Evolutionary conservation across 2,329 filamentous ascomycete genomes (phyloP), one percentile per base, ranked within the genome.

Genomic region (Phaeosphaeriaceae sp.): DNA sequence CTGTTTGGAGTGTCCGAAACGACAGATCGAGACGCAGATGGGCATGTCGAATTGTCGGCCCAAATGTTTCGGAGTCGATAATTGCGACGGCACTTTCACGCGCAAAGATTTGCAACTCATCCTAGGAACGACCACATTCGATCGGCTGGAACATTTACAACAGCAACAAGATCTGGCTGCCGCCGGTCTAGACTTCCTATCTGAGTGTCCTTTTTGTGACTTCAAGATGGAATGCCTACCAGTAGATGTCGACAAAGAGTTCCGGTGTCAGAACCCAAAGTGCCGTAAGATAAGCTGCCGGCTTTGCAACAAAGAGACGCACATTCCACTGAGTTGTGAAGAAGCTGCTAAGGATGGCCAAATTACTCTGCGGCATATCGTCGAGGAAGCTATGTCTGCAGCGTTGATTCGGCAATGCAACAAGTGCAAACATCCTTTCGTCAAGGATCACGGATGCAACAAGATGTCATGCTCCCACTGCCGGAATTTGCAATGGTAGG

Each of bases 301-400:
- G 9, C 81, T 89, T 1, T 96, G 92, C 76, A 84, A 85, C 31
- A 78, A 82, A 51, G 83, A 87, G 48, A 89, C 89, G 0, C 92
- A 96, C 68, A 82, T 92, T 11, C 91, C 92, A 0, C 83, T 86
- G 60, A 88, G 84, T 0, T 96, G 92, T 66, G 84, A 87, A 33
- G 89, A 95, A 70, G 69, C 68, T 27, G 84, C 82, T 40, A 84
- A 84, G 42, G 87, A 91, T 1, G 83, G 83, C 41, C 86, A 88
- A 1, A 72, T 88, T 7, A 83, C 84, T 3, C 81, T 85, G 19
- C 86, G 90, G 17, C 90, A 89, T 62, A 76, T 82, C 3, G 86
- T 96, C 27, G 92, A 96, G 74, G 92, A 96, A 73, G 92, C 91
- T 20, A 94, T 93, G 90, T 92, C 90, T 2, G 84, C 85, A 17